A percentile compares a stretch with the other conserved stretches of the same genome.
These are phyloP conservation scores for Monilinia laxa DNA, from an alignment of 2,329 filamentous ascomycete genomes.

Conservation along the genomic window DNA sequence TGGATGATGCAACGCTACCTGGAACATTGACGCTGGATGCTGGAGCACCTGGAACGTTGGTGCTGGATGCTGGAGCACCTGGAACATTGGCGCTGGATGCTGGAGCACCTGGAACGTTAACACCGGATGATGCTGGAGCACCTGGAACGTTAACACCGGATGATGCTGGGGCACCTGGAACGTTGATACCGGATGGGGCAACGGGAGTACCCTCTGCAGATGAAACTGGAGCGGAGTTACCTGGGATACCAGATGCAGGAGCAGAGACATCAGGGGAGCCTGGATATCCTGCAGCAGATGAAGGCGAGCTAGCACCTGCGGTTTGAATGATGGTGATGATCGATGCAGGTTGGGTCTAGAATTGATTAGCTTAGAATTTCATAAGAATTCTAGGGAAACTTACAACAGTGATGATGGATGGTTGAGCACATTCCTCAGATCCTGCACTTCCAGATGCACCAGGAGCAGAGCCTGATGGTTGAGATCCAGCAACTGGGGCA, in stretches of 20 bases:
- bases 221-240: not conserved
- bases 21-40: not conserved
- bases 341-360: slow-evolving; percentile 13
- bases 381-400: not conserved
- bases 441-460: not conserved
- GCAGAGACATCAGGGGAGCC: not conserved
- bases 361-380: not conserved
- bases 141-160: not conserved
- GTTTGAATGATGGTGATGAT: slow-evolving; percentile 17
- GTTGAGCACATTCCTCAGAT: slow-evolving; percentile 14
- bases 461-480: not conserved
- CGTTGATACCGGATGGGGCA: not conserved
- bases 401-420: slow-evolving; percentile 20
- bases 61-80: not conserved
- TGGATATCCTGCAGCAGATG: slow-evolving; percentile 7
- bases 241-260: not conserved
- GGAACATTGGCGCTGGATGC: not conserved
- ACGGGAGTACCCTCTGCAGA: not conserved
- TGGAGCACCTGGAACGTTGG: not conserved
- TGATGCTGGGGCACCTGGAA: not conserved
- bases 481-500: slow-evolving; percentile 9
- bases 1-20: not conserved
- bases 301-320: slow-evolving; percentile 1
- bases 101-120: not conserved
- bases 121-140: not conserved